Conservation (phyloP, 306 rosid species). For the Trichosanthes truncata region DNA sequence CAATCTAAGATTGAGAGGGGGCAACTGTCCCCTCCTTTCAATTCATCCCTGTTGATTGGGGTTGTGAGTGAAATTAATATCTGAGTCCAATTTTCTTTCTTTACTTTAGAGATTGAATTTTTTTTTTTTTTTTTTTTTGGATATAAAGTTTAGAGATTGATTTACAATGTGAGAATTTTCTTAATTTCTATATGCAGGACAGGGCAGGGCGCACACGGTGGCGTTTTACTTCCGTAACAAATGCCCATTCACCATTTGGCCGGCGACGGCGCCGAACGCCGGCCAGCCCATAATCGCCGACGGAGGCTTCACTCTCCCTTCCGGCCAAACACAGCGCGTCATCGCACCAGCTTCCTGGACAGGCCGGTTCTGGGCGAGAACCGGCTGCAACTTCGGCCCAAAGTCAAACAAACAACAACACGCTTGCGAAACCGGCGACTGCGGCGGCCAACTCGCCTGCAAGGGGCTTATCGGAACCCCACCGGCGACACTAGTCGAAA, state of each 20-base stretch:
- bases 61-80: too few relatives aligned
- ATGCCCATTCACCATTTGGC: conserved; percentile 84
- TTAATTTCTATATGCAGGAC: conserved; percentile 20
- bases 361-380: conserved; percentile 93
- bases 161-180: background rate
- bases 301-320: conserved; percentile 69
- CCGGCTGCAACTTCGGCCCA: conserved; percentile 52
- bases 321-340: conserved; percentile 33
- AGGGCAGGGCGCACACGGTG: conserved; percentile 31
- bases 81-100: too few relatives aligned
- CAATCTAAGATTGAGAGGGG: too few relatives aligned
- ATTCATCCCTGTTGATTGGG: too few relatives aligned
- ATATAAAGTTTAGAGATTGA: too few relatives aligned
- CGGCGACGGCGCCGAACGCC: conserved; percentile 70
- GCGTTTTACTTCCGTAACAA: conserved; percentile 51
- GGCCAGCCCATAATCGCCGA: conserved; percentile 65
- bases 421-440: conserved; percentile 82
- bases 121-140: too few relatives aligned
- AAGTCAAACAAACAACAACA: conserved; percentile 21
- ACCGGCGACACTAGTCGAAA: conserved; percentile 63
- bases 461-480: conserved; percentile 76
- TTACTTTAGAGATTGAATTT: too few relatives aligned
- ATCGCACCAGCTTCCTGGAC: conserved; percentile 61
- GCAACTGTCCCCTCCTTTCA: too few relatives aligned
- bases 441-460: conserved; percentile 68